These are phyloP conservation scores for Pichia inconspicua DNA, from an alignment of 1,139 yeast genomes.

Conservation along the genomic window DNA sequence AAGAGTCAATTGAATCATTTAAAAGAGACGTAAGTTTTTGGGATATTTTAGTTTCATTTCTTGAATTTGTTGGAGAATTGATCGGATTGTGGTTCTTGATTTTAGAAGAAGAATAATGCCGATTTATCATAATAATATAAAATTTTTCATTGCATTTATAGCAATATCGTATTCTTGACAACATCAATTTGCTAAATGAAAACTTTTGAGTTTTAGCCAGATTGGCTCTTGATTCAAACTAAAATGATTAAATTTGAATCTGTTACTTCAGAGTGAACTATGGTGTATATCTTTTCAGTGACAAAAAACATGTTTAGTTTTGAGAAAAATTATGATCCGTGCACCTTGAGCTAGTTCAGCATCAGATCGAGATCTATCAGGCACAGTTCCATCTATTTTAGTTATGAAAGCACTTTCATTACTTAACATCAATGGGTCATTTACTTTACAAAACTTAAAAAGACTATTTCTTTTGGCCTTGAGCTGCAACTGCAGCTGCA, in stretches of 20 bases:
- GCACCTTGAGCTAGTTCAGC: neutral
- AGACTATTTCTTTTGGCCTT: constrained; percentile 60
- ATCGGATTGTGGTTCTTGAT: neutral
- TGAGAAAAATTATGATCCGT: neutral
- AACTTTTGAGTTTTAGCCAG: neutral
- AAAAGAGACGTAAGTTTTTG: neutral
- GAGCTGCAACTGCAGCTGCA: constrained; percentile 98
- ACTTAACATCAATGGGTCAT: neutral
- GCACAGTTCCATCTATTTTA: neutral
- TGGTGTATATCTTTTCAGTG: too few species aligned
- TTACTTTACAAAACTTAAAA: neutral
- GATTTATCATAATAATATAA: neutral
- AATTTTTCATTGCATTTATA: neutral
- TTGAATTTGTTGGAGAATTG: neutral
- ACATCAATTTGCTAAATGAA: neutral
- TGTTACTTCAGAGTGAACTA: too few species aligned
- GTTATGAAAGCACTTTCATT: neutral
- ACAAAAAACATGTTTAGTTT: too few species aligned
- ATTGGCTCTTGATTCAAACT: neutral
- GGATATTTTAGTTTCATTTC: neutral
- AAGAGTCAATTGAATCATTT: constrained; percentile 5
- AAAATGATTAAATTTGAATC: too few species aligned
- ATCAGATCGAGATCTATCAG: too few species aligned
- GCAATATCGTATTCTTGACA: neutral
- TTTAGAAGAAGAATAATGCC: neutral